Evolutionary conservation across 495 filamentous ascomycete species (phyloP).

Genomic region (Podospora appendiculata): DNA sequence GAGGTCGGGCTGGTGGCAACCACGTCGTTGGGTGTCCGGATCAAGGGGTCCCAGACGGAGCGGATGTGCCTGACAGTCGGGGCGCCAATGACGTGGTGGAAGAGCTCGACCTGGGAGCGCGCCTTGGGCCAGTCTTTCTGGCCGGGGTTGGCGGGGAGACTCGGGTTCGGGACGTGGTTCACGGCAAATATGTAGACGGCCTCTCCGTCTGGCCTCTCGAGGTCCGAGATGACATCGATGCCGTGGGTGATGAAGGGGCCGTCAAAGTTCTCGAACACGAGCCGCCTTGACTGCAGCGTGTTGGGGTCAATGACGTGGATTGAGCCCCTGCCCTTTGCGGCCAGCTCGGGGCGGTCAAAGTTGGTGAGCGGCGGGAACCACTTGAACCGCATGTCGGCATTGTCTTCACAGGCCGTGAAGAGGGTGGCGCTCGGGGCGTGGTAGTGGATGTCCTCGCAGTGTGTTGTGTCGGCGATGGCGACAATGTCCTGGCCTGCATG

Average conservation of each 20-base stretch:
- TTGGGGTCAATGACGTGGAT: conserved; percentile 51
- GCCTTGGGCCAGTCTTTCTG: conserved; percentile 12
- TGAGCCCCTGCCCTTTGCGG: conserved; percentile 28
- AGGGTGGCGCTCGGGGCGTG: conserved; percentile 39
- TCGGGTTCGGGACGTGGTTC: conserved; percentile 42
- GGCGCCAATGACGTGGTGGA: conserved; percentile 41
- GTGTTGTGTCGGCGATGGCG: conserved; percentile 43
- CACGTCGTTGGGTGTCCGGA: conserved; percentile 56
- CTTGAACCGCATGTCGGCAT: conserved; percentile 31
- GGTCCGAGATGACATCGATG: conserved; percentile 48
- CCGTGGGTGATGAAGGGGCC: conserved; percentile 53
- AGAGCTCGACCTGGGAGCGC: conserved; percentile 48
- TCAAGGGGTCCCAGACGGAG: conserved; percentile 37
- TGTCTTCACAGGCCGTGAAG: conserved; percentile 51
- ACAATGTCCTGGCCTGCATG: conserved; percentile 9
- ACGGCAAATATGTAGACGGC: conserved; percentile 55
- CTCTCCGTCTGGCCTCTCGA: conserved; percentile 25
- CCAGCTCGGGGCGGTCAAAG: conserved; percentile 27
- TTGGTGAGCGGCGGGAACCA: conserved; percentile 51
- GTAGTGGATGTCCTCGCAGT: conserved; percentile 56
- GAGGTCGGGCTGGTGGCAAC: conserved; percentile 38
- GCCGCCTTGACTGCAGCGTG: conserved; percentile 42
- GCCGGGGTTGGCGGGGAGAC: neutral
- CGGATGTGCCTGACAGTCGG: conserved; percentile 27
- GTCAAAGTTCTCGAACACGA: conserved; percentile 44